Evolutionary conservation across 2,329 filamentous ascomycete genomes (phyloP), one percentile per base, ranked within the genome.

Genomic region (Aciculosporium take): DNA sequence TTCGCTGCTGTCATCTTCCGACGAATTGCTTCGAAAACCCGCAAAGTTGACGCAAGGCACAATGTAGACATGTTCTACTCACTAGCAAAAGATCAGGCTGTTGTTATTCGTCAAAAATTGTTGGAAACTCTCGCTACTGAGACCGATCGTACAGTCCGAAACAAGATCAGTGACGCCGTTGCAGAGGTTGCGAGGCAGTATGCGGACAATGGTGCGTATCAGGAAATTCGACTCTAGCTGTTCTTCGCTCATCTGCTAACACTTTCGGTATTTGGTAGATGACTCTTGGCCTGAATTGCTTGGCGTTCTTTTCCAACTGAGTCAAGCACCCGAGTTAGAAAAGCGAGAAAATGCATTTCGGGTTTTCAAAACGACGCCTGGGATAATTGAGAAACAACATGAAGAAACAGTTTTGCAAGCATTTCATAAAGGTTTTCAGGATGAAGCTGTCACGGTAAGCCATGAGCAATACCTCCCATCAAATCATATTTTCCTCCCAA

Each of bases 141-240:
- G 65, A 67, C 74, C 18, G 75, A 83, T 47, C 74, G 79, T 46
- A 69, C 75, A 30, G 84, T 94, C 36, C 75, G 91, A 54, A 91
- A 94, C 67, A 98, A 98, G 64, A 84, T 96, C 57, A 91, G 88
- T 53, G 91, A 98, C 64, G 87, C 89, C n/a, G 84, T 96, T 47
- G 91, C 91, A 20, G 91, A 98, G 64, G 72, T 98, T 46, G 91
- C 89, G 34, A 79, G 91, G 55, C 87, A 98, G 66, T 95, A 95
- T 63, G 83, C 84, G 34, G 91, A 96, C 54, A 86, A 83, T 55
- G 81, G 86, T 94, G 71, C 60, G 79, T 67, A 28, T 13, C 27
- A 7, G 15, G 10, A 15, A 27, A 12, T 8, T n/a, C 20, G 23
- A 5, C 23, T 20, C 23, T 21, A 8, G 20, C 25, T 20, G 15